Percentiles rank a stretch among this genome's conserved stretches.
Conservation (phyloP, 2,329 filamentous ascomycete species). For the Alternaria alternata region DNA sequence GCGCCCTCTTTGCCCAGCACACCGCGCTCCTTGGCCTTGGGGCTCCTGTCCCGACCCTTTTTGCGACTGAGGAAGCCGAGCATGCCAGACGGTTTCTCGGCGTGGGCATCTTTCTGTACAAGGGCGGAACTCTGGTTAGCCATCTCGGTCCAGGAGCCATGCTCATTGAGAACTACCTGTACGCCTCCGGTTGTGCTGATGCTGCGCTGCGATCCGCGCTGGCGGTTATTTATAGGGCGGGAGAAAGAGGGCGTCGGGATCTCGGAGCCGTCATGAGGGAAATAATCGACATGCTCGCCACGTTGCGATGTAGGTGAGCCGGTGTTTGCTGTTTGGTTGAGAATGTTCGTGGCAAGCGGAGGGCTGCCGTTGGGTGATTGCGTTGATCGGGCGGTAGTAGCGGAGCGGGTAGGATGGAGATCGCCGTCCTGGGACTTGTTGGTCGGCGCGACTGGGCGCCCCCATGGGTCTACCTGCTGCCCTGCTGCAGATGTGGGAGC, state of each 20-base stretch:
- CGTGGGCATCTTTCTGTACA: conserved; percentile 50
- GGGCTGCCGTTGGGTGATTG: conserved; percentile 59
- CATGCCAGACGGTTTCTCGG: conserved; percentile 74
- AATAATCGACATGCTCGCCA: conserved; percentile 47
- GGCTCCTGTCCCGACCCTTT: conserved; percentile 88
- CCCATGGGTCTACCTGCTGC: conserved; percentile 46
- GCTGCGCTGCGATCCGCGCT: conserved; percentile 71
- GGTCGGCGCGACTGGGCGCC: conserved; percentile 33
- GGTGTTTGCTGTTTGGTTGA: conserved; percentile 33
- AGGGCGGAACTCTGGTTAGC: conserved; percentile 83
- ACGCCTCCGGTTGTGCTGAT: conserved; percentile 83
- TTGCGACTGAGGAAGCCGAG: conserved; percentile 89
- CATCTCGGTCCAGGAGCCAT: conserved; percentile 89
- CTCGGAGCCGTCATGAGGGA: conserved; percentile 43
- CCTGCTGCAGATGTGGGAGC: conserved; percentile 42
- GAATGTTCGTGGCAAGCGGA: conserved; percentile 46
- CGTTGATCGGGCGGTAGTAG: conserved; percentile 51
- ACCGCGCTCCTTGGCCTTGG: conserved; percentile 91
- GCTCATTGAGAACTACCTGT: conserved; percentile 88
- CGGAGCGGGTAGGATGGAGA: conserved; percentile 48
- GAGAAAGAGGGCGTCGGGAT: conserved; percentile 45
- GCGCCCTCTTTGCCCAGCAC: conserved; percentile 96
- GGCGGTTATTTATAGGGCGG: conserved; percentile 55
- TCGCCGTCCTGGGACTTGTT: conserved; percentile 50
- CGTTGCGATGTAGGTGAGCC: conserved; percentile 47